Conservation (phyloP, 495 filamentous ascomycete genomes). For the Evansstolkia leycettana region DNA sequence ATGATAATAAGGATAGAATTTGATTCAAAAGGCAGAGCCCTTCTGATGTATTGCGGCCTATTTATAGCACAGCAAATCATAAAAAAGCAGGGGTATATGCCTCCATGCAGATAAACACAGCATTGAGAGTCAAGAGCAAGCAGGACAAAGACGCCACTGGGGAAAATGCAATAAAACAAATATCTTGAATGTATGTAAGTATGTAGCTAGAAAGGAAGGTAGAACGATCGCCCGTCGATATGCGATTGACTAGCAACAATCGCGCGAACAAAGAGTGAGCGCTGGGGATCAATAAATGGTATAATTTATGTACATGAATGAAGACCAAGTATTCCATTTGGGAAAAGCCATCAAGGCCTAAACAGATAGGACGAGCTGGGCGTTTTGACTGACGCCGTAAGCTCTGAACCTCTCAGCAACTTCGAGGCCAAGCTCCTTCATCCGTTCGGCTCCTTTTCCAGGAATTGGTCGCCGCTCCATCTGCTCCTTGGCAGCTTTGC, state of each 20-base stretch:
- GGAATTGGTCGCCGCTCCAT: slow-evolving; percentile 46
- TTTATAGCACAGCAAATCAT: too few species aligned
- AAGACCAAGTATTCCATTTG: slow-evolving; percentile 2
- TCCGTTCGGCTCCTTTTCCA: slow-evolving; percentile 82
- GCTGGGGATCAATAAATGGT: slow-evolving; percentile 9
- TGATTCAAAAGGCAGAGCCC: too few species aligned
- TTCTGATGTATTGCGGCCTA: too few species aligned
- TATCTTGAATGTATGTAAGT: too few species aligned
- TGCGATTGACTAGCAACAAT: background rate
- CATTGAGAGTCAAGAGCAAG: too few species aligned
- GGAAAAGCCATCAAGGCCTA: slow-evolving; percentile 23
- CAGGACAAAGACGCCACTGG: background rate
- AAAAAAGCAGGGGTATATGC: slow-evolving; percentile 3
- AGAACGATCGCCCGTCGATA: slow-evolving; percentile 17
- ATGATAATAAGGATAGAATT: too few species aligned
- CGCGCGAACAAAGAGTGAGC: slow-evolving; percentile 5
- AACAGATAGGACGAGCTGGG: slow-evolving; percentile 74
- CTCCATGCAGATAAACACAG: background rate
- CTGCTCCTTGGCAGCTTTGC: slow-evolving; percentile 51
- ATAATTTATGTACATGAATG: slow-evolving; percentile 31
- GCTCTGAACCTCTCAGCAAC: slow-evolving; percentile 64
- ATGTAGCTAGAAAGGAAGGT: too few species aligned
- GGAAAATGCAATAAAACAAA: background rate
- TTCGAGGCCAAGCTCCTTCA: slow-evolving; percentile 84
- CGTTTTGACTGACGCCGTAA: slow-evolving; percentile 43